Base-by-base conservation (phyloP, 108 stramenopile species). In the Nitzschia sp. region DNA sequence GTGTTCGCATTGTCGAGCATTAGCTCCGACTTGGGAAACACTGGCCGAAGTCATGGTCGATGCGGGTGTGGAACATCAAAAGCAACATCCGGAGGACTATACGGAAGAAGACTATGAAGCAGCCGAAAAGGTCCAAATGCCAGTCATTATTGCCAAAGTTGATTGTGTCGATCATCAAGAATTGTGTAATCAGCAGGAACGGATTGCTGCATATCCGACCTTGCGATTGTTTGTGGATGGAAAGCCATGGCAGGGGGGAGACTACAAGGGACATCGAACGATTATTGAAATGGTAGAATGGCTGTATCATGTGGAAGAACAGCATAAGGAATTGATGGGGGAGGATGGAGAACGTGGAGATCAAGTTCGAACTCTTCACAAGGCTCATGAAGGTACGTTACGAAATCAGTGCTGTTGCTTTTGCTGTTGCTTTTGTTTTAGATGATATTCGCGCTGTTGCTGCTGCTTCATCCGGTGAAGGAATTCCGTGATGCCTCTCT, bases 181-280 rank as follows among this genome's bases (percentile, higher is more conserved):
- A 9, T 63, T 97, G 22, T 98, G 98, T 70, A 62, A 77, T 60
- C 30, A 64, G 2, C 29, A 77, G 45, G 80, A 91, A 48, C 62
- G 69, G 16, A 89, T 98, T 54, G 80, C 80, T 22, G 96, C 96
- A 11, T 98, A 96, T 70, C 98, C 98, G 3, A 95, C 96, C 0
- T 60, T 98, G 26, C 81, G 94, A 33, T 80, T 96, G 63, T 98
- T 96, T 79, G 74, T 85, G 21, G 77, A 88, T 54, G 90, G 90
- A 1, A 50, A 81, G 19, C 68, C 69, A 28, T 68, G 60, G 58
- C 27, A n/a, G 1, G 72, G 75, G 50, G 84, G 81, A 21, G 96
- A 97, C 70, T 98, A 96, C 53, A 45, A 69, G 16, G 82, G 80
- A 17, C 88, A 94, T 76, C 73, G 96, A 19, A 94, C 96, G 13